phyloP scores from a whole-genome alignment of 2,329 filamentous ascomycete genomes.

The Ophiostoma ips region DNA sequence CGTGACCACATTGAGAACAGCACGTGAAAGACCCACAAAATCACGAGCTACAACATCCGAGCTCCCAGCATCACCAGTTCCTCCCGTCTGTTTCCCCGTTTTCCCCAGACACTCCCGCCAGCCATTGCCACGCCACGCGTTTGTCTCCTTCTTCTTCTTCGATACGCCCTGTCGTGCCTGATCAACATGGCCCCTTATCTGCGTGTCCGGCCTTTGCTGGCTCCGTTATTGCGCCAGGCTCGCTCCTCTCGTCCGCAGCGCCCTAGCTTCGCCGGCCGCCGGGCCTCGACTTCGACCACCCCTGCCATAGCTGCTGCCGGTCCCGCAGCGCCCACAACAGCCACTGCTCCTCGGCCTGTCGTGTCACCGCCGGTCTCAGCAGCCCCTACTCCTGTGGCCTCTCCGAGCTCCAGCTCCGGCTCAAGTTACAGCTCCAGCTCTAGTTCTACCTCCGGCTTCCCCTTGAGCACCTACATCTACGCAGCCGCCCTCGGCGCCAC shows the following conservation, averaged over 20 bases:
- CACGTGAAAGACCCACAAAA: not conserved
- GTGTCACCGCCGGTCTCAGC: no score
- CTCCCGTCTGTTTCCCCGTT: not conserved
- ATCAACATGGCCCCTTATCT: constrained; percentile 21
- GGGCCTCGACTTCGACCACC: not conserved
- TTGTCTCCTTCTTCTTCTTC: not conserved
- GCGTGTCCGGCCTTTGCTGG: constrained; percentile 16
- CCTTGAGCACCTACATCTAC: constrained; percentile 26
- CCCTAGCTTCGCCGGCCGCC: not conserved
- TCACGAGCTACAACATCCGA: not conserved
- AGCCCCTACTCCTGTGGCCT: not conserved
- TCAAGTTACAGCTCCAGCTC: not conserved
- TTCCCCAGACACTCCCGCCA: not conserved
- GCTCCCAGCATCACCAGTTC: not conserved
- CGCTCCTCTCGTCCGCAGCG: not conserved
- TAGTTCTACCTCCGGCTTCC: constrained; percentile 9
- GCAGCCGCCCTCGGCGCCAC: constrained; percentile 28
- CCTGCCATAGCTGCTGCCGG: not conserved
- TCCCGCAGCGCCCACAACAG: not conserved
- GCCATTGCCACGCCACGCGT: constrained; percentile 7
- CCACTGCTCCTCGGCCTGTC: not conserved
- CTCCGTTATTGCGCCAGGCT: not conserved
- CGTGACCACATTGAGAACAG: not conserved
- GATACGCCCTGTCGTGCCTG: not conserved
- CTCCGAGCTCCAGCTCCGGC: not conserved